phyloP scores from a whole-genome alignment of 192 early-diverging fungal species.

The Helicostylum pulchrum region DNA sequence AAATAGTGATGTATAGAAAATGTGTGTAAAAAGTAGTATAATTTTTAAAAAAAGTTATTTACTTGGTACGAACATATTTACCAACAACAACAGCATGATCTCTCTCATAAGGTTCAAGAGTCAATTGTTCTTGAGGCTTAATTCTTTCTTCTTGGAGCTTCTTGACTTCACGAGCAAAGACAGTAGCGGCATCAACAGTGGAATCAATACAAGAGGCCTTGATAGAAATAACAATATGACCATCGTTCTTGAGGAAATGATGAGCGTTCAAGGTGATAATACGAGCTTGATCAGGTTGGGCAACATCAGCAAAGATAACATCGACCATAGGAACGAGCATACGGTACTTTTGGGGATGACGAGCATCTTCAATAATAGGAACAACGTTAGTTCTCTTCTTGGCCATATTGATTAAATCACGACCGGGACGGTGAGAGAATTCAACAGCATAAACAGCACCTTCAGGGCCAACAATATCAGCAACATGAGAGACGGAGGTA shows the following conservation, averaged over 20 bases:
- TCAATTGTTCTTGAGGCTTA: conserved; percentile 94
- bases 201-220: conserved; percentile 99
- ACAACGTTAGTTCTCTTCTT: conserved; percentile 99
- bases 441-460: conserved; percentile 99
- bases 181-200: conserved; percentile 90
- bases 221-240: conserved; percentile 98
- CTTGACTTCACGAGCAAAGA: conserved; percentile 96
- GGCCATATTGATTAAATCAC: conserved; percentile 99
- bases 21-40: not conserved
- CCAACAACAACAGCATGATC: conserved; percentile 98
- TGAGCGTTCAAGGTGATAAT: conserved; percentile 97
- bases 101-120: conserved; percentile 97
- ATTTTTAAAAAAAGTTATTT: conserved; percentile 17
- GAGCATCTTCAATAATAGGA: conserved; percentile 99
- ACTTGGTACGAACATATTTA: conserved; percentile 67
- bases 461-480: conserved; percentile 94
- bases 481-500: conserved; percentile 95
- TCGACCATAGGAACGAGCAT: conserved; percentile 98
- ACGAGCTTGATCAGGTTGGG: conserved; percentile 99
- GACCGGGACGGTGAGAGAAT: conserved; percentile 98
- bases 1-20: not conserved
- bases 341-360: conserved; percentile 99
- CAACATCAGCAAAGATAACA: conserved; percentile 98
- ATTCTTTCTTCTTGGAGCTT: conserved; percentile 85
- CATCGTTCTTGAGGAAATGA: conserved; percentile 95